phyloP scores from a whole-genome alignment of 805 yeast genomes.

The Hanseniaspora mollemarum region DNA sequence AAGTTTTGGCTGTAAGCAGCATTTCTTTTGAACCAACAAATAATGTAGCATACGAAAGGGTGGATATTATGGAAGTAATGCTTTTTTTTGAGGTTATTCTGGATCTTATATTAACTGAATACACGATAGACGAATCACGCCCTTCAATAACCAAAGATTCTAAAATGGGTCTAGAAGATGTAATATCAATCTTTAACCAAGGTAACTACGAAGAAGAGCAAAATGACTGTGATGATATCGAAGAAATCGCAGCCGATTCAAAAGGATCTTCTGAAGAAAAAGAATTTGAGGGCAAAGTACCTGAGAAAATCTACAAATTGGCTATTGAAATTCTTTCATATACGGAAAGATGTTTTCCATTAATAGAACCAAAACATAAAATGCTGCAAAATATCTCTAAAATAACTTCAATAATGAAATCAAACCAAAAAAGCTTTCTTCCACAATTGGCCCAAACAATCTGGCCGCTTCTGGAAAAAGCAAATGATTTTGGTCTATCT shows the following conservation, averaged over 20 bases:
- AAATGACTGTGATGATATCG: background rate
- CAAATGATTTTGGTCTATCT: too few species aligned
- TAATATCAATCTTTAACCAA: background rate
- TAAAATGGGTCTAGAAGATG: constrained; percentile 1
- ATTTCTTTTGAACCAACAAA: background rate
- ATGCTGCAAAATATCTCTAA: background rate
- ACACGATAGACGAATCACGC: background rate
- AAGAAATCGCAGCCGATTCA: background rate
- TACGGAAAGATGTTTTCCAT: constrained; percentile 3
- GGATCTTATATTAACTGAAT: background rate
- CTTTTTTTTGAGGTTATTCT: constrained; percentile 1
- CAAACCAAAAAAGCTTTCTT: constrained; percentile 3
- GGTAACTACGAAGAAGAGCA: background rate
- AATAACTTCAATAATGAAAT: background rate
- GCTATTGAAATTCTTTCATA: constrained; percentile 3
- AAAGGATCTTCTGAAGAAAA: background rate
- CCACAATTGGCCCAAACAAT: constrained; percentile 13
- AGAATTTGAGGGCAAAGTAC: background rate
- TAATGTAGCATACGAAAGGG: background rate
- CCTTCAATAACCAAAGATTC: too few species aligned
- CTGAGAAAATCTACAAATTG: background rate
- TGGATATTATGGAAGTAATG: background rate
- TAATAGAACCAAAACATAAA: background rate
- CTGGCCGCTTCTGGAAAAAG: constrained; percentile 1
- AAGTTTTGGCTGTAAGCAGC: background rate